Conservation (phyloP, 1,284 basidiomycete genomes). For the Irpex sp. region DNA sequence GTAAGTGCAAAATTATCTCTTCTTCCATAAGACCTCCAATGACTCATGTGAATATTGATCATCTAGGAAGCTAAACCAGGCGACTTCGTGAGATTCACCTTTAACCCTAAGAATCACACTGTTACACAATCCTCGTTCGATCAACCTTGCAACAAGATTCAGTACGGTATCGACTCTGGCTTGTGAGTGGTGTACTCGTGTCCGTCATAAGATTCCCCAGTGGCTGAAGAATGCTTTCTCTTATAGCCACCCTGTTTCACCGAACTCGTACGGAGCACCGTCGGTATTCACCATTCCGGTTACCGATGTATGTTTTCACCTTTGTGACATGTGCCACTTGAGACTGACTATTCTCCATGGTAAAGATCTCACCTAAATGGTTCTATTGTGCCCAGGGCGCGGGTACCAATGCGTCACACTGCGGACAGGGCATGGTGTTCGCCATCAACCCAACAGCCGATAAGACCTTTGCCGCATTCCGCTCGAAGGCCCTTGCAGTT, state of each 20-base stretch:
- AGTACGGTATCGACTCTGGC: constrained; percentile 59
- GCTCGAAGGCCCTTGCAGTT: constrained; percentile 8
- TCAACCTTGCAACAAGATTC: constrained; percentile 50
- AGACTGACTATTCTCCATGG: not conserved
- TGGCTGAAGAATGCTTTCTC: constrained; percentile 30
- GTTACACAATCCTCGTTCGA: constrained; percentile 60
- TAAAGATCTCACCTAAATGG: constrained; percentile 25
- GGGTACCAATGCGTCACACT: constrained; percentile 14
- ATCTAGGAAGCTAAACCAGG: constrained; percentile 54
- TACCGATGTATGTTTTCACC: constrained; percentile 47
- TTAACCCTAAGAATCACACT: constrained; percentile 59
- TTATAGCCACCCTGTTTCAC: constrained; percentile 50
- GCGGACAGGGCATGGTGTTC: constrained; percentile 18
- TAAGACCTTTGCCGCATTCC: constrained; percentile 4
- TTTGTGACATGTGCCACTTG: not conserved
- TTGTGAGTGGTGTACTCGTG: constrained; percentile 47
- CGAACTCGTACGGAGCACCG: constrained; percentile 45
- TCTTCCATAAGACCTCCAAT: not conserved
- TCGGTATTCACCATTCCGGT: constrained; percentile 57
- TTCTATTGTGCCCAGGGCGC: constrained; percentile 17
- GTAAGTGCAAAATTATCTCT: not conserved
- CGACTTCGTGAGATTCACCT: constrained; percentile 60
- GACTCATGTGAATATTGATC: constrained; percentile 35
- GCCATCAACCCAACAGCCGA: constrained; percentile 9
- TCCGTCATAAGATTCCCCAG: constrained; percentile 23